phyloP scores from a whole-genome alignment of 768 basidiomycete genomes.

The Xerocomellus amylosporus region DNA sequence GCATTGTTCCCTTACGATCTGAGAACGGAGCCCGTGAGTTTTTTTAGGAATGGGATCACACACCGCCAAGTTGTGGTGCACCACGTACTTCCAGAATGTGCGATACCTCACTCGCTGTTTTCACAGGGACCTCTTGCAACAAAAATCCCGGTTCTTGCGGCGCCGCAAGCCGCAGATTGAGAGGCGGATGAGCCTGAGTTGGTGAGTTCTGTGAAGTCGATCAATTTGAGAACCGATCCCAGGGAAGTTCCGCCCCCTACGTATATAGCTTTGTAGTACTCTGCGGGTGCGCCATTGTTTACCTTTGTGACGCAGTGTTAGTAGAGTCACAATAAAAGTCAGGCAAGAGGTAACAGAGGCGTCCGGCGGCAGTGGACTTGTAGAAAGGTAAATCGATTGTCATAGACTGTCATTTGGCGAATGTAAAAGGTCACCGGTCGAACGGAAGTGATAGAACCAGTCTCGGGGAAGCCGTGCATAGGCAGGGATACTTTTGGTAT shows the following conservation, averaged over 20 bases:
- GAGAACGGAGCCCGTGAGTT: neutral
- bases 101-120: slow-evolving; percentile 71
- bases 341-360: neutral
- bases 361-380: neutral
- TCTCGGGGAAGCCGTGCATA: neutral
- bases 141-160: slow-evolving; percentile 77
- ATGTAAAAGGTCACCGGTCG: neutral
- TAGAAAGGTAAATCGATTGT: neutral
- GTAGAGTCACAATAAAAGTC: neutral
- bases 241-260: slow-evolving; percentile 40
- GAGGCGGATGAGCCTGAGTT: slow-evolving; percentile 61
- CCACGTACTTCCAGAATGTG: slow-evolving; percentile 65
- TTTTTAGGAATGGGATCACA: neutral
- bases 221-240: neutral
- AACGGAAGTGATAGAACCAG: neutral
- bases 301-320: slow-evolving; percentile 41
- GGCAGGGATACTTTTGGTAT: neutral
- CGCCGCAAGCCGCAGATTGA: slow-evolving; percentile 61
- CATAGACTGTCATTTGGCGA: neutral
- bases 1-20: slow-evolving; percentile 72
- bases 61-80: neutral
- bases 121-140: slow-evolving; percentile 68
- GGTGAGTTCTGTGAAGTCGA: slow-evolving; percentile 53
- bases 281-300: slow-evolving; percentile 50
- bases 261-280: slow-evolving; percentile 65